Evolutionary conservation across 345 rosid species (phyloP).

Genomic region (Populus simonii): DNA sequence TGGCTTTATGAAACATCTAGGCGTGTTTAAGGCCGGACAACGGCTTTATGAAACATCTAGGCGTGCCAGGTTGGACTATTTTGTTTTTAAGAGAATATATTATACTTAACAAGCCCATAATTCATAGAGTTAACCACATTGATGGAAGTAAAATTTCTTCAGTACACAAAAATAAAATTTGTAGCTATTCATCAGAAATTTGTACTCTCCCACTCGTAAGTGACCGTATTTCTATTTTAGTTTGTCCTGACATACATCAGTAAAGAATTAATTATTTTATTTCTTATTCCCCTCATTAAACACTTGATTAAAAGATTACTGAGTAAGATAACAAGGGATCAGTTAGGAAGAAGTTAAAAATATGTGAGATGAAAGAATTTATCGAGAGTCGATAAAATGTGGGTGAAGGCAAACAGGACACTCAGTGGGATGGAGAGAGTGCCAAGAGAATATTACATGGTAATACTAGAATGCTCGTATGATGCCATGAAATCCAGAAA

Average conservation of each 20-base stretch:
- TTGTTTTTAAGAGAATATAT: background rate
- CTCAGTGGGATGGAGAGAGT: background rate
- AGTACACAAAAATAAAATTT: background rate
- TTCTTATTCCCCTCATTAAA: background rate
- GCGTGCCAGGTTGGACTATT: background rate
- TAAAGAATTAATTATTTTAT: background rate
- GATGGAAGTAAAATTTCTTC: background rate
- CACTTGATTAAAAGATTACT: background rate
- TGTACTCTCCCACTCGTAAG: background rate
- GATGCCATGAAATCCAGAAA: constrained; percentile 1
- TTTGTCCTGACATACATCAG: background rate
- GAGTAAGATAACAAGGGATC: background rate
- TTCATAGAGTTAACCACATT: background rate
- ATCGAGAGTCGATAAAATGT: too few species aligned
- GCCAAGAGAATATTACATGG: background rate
- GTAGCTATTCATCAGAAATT: background rate
- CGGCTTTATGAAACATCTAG: background rate
- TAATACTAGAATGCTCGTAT: background rate
- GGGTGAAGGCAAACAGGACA: background rate
- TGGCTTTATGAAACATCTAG: background rate
- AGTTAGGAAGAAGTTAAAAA: too few species aligned
- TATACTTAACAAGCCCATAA: background rate
- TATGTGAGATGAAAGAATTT: too few species aligned
- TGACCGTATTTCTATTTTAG: background rate
- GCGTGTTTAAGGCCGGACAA: background rate